Percentiles rank a stretch among this genome's conserved stretches.
These are phyloP conservation scores for Saitozyma podzolica DNA, from an alignment of 768 basidiomycete species.

Conservation along the genomic window DNA sequence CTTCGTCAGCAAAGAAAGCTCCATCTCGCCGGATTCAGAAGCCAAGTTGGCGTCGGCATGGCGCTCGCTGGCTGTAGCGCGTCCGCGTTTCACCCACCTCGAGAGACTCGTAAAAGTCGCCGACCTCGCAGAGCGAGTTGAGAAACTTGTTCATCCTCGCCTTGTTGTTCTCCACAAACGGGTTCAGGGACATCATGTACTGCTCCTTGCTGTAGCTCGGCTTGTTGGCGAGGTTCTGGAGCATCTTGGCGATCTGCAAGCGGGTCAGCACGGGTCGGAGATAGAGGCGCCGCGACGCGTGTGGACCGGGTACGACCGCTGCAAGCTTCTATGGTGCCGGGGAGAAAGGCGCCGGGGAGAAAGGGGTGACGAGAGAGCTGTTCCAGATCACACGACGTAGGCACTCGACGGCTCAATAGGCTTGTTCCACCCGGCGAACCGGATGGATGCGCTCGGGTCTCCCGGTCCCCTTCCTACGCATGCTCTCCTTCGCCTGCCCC, in stretches of 20 bases:
- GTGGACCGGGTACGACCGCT: too few relatives aligned
- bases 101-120: slow-evolving; percentile 97
- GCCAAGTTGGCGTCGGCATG: too few relatives aligned
- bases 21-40: background rate
- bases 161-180: slow-evolving; percentile 98
- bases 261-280: slow-evolving; percentile 2
- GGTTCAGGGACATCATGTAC: slow-evolving; percentile 98
- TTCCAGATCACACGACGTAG: too few relatives aligned
- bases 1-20: background rate
- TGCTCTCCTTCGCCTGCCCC: too few relatives aligned
- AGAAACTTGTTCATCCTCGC: slow-evolving; percentile 95
- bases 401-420: too few relatives aligned
- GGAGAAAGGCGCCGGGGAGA: too few relatives aligned
- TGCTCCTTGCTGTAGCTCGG: slow-evolving; percentile 96
- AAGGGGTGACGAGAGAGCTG: too few relatives aligned
- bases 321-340: too few relatives aligned
- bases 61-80: background rate
- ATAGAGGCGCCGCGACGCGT: too few relatives aligned
- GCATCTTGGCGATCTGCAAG: slow-evolving; percentile 93
- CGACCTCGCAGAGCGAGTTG: slow-evolving; percentile 95
- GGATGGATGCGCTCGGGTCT: too few relatives aligned
- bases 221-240: slow-evolving; percentile 98
- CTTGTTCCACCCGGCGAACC: too few relatives aligned
- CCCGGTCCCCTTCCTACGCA: too few relatives aligned
- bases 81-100: slow-evolving; percentile 66